These are phyloP conservation scores for Urtica urens DNA, from an alignment of 306 rosid genomes.

Conservation along the genomic window DNA sequence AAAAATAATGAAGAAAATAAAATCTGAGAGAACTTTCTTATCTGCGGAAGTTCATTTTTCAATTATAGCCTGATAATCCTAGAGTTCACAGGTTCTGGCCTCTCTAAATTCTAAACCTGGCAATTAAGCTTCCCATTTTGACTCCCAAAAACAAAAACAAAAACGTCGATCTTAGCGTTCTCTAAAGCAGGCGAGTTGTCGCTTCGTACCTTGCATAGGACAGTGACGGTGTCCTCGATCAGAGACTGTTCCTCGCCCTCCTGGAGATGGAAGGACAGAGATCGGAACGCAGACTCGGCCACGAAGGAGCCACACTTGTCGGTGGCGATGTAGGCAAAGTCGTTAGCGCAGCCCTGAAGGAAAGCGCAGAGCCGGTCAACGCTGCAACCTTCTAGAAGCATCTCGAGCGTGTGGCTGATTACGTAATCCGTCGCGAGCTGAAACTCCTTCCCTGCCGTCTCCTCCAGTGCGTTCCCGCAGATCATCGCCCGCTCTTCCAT, in stretches of 20 bases:
- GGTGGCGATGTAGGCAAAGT: constrained; percentile 64
- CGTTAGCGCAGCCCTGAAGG: constrained; percentile 39
- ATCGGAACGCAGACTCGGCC: constrained; percentile 62
- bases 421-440: constrained; percentile 84
- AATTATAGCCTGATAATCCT: no score
- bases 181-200: no score
- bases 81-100: no score
- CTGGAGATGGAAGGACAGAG: constrained; percentile 53
- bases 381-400: constrained; percentile 61
- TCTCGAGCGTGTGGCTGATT: constrained; percentile 74
- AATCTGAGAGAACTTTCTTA: no score
- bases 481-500: constrained; percentile 60
- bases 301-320: constrained; percentile 92
- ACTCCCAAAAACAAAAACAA: no score
- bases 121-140: no score
- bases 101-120: no score
- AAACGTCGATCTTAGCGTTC: no score
- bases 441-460: constrained; percentile 69
- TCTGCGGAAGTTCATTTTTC: no score
- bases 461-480: constrained; percentile 75
- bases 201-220: constrained; percentile 71
- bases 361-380: constrained; percentile 48
- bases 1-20: no score
- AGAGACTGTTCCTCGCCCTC: constrained; percentile 26
- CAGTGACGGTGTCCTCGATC: constrained; percentile 51